phyloP scores from a whole-genome alignment of 176 grass and related monocot genomes.

The Phyllostachys edulis region DNA sequence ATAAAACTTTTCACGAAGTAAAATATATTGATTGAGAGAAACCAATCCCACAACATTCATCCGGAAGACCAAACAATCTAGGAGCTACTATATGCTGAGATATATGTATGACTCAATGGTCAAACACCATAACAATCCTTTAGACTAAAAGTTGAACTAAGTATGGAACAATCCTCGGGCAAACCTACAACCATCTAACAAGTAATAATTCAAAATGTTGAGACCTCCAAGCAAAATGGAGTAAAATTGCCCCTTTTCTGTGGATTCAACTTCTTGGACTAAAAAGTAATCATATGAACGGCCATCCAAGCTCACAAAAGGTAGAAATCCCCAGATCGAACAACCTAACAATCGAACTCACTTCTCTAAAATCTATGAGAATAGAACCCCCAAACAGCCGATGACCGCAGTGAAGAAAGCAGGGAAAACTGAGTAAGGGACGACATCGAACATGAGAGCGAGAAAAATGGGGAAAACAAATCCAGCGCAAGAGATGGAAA shows the following conservation, averaged over 20 bases:
- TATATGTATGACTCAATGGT: neutral
- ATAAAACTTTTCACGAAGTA: neutral
- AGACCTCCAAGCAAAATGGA: neutral
- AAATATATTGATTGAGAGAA: neutral
- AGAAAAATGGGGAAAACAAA: no score
- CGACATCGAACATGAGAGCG: no score
- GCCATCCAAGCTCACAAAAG: neutral
- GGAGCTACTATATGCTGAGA: neutral
- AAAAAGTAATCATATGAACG: neutral
- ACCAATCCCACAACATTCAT: neutral
- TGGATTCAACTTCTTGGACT: neutral
- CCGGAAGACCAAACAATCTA: neutral
- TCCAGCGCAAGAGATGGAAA: no score
- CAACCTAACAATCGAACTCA: neutral
- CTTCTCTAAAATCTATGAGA: neutral
- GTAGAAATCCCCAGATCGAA: neutral
- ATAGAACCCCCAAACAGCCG: neutral
- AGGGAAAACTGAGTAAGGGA: no score
- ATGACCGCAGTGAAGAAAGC: no score
- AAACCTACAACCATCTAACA: neutral
- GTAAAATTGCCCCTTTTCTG: neutral
- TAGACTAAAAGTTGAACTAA: neutral
- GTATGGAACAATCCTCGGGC: neutral
- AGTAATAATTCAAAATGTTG: neutral
- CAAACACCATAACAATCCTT: neutral